Evolutionary conservation across 2,329 filamentous ascomycete genomes (phyloP).

Genomic region (Fusarium sp.): DNA sequence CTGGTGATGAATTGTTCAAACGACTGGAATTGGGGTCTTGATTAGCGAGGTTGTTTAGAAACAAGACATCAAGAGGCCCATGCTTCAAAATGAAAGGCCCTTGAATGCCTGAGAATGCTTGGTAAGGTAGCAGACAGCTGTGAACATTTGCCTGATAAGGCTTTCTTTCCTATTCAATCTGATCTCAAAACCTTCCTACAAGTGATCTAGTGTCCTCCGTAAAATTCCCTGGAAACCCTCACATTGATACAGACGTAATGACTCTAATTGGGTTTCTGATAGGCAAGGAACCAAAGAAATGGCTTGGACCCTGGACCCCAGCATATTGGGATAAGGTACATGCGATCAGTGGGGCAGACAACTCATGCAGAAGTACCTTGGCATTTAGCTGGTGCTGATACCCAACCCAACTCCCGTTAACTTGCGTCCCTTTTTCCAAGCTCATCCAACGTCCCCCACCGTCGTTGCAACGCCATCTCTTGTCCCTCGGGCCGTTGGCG

Average conservation of each 20-base stretch:
- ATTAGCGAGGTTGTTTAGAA: constrained; percentile 21
- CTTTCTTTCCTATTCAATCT: background rate
- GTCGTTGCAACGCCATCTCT: constrained; percentile 33
- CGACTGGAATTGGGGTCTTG: constrained; percentile 11
- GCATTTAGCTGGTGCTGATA: constrained; percentile 18
- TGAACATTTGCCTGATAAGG: background rate
- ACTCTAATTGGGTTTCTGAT: constrained; percentile 29
- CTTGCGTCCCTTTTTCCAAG: constrained; percentile 20
- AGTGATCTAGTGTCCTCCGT: background rate
- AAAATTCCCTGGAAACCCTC: constrained; percentile 1
- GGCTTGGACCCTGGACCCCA: constrained; percentile 35
- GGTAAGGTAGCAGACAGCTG: background rate
- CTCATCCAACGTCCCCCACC: constrained; percentile 33
- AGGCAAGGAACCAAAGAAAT: constrained; percentile 21
- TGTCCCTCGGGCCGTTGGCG: constrained; percentile 43
- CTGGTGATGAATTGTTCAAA: background rate
- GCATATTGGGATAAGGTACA: constrained; percentile 24
- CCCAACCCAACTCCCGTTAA: constrained; percentile 34
- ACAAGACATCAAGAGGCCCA: constrained; percentile 17
- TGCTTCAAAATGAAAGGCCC: constrained; percentile 23
- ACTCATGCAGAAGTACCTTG: constrained; percentile 24
- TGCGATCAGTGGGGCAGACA: constrained; percentile 17
- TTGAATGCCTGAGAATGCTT: constrained; percentile 9
- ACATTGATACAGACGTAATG: background rate
- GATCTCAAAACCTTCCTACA: background rate